Evolutionary conservation across 305 asterid species (phyloP).

Genomic region (Fraxinus dipetala): DNA sequence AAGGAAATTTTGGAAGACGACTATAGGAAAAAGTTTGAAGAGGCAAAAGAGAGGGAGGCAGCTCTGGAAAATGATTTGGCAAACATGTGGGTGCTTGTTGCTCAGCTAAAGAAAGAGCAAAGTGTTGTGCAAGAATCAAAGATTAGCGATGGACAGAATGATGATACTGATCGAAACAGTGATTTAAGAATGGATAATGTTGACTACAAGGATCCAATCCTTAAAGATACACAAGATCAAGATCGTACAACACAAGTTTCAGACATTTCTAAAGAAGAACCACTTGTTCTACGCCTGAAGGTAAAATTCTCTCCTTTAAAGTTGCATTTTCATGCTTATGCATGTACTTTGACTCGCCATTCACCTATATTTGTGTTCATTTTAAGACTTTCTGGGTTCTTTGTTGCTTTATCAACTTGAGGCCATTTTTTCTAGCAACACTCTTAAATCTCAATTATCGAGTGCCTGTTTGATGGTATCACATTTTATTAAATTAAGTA

Average conservation of each 20-base stretch:
- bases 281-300: conserved; percentile 85
- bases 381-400: neutral
- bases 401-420: neutral
- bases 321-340: conserved; percentile 9
- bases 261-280: conserved; percentile 62
- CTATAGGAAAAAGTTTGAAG: conserved; percentile 72
- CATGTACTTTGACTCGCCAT: neutral
- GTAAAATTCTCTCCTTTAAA: conserved; percentile 36
- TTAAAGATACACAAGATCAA: conserved; percentile 33
- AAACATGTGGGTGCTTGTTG: conserved; percentile 99
- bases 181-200: conserved; percentile 39
- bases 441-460: neutral
- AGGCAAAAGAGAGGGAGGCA: conserved; percentile 83
- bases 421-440: neutral
- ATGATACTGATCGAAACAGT: conserved; percentile 32
- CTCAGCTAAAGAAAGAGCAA: conserved; percentile 85
- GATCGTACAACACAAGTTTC: conserved; percentile 40
- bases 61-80: conserved; percentile 92
- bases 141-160: conserved; percentile 36
- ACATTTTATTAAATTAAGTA: neutral
- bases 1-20: conserved; percentile 80
- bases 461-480: conserved; percentile 4
- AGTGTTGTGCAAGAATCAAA: conserved; percentile 44
- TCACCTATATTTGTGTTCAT: neutral
- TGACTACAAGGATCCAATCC: conserved; percentile 35